These are phyloP conservation scores for Rhododendron williamsianum DNA, from an alignment of 148 eudicot species.

Conservation along the genomic window DNA sequence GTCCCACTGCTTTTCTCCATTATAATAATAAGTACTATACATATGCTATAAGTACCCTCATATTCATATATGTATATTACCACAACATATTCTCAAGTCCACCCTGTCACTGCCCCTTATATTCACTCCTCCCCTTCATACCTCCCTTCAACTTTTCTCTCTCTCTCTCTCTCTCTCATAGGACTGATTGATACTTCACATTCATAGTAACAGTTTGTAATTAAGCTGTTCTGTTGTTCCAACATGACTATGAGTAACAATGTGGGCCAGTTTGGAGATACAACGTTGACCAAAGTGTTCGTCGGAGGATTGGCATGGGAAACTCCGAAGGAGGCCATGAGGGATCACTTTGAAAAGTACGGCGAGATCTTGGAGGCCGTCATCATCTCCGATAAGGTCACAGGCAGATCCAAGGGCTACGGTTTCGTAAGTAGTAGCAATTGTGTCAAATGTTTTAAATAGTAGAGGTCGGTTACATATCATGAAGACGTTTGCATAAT, in stretches of 20 bases:
- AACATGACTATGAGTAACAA: conserved; percentile 37
- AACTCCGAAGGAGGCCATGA: conserved; percentile 65
- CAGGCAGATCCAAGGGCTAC: conserved; percentile 92
- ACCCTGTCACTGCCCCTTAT: not conserved
- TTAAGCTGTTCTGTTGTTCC: not conserved
- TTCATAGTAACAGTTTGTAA: not conserved
- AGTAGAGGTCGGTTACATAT: no score
- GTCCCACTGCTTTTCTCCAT: conserved; percentile 21
- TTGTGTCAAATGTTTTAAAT: no score
- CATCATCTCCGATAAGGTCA: conserved; percentile 78
- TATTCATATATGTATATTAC: not conserved
- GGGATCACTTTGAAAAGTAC: conserved; percentile 61
- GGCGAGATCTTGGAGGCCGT: conserved; percentile 89
- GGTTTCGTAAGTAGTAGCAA: conserved; percentile 60
- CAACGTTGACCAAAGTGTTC: conserved; percentile 78
- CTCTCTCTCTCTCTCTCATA: conserved; percentile 7
- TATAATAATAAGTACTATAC: not conserved
- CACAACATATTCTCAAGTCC: not conserved
- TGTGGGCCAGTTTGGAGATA: conserved; percentile 52
- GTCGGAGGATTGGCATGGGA: conserved; percentile 98
- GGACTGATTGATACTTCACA: not conserved
- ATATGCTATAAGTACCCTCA: not conserved
- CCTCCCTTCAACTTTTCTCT: not conserved
- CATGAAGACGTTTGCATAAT: no score
- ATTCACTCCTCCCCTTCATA: not conserved